A percentile compares a stretch with the other conserved stretches of the same genome.
phyloP scores from a whole-genome alignment of 768 basidiomycete genomes.

The Tephrocybe sp. region DNA sequence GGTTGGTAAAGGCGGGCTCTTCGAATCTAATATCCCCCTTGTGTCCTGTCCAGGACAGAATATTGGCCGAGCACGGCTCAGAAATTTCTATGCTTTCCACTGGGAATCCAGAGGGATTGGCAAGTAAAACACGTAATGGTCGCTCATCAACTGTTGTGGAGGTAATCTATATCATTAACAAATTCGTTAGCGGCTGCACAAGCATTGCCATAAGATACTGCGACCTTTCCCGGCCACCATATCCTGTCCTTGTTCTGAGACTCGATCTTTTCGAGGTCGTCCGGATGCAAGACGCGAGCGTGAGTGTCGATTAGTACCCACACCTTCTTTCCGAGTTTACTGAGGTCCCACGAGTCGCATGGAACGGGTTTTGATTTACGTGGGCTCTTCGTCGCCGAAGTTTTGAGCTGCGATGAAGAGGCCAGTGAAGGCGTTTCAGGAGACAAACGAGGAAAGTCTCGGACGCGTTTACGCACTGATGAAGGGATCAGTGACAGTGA shows the following conservation, averaged over 20 bases:
- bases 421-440: constrained; percentile 1
- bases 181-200: constrained; percentile 1
- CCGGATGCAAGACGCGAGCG: constrained; percentile 33
- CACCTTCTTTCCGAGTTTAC: constrained; percentile 38
- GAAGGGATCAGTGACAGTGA: constrained; percentile 14
- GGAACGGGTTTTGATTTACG: not conserved
- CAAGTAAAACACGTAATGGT: constrained; percentile 28
- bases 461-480: constrained; percentile 2
- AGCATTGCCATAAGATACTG: constrained; percentile 9
- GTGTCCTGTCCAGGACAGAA: constrained; percentile 33
- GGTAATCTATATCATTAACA: constrained; percentile 18
- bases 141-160: constrained; percentile 8
- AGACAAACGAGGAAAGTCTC: constrained; percentile 3
- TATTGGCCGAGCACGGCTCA: constrained; percentile 36
- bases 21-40: constrained; percentile 43
- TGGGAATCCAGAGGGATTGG: constrained; percentile 13
- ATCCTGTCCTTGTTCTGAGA: constrained; percentile 28
- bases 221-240: constrained; percentile 79
- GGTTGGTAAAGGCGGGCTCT: constrained; percentile 31
- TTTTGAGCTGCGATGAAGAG: not conserved
- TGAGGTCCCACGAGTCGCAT: constrained; percentile 21
- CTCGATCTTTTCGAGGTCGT: constrained; percentile 19
- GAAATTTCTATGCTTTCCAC: constrained; percentile 30
- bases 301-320: constrained; percentile 53
- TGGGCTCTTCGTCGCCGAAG: not conserved